Conservation (phyloP, 2,329 filamentous ascomycete species). For the Fusarium cyanostomum region DNA sequence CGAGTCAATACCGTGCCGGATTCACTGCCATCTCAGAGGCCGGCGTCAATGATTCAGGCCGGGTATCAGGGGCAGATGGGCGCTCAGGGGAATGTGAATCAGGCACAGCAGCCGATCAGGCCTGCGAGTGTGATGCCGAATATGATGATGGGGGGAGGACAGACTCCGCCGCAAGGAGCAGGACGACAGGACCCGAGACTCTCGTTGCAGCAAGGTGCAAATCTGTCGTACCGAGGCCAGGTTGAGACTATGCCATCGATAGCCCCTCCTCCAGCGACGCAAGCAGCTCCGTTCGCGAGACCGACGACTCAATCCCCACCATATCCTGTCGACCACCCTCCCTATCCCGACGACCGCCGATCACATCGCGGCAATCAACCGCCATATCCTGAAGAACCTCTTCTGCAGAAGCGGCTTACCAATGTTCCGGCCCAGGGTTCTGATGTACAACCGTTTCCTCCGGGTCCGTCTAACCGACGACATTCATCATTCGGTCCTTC, state of each 20-base stretch:
- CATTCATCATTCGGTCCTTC: conserved; percentile 41
- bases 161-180: neutral
- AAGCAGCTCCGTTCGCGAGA: conserved; percentile 26
- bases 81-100: neutral
- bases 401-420: neutral
- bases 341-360: conserved; percentile 20
- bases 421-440: neutral
- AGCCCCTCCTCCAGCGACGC: conserved; percentile 28
- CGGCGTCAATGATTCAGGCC: conserved; percentile 19
- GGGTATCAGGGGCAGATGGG: conserved; percentile 4
- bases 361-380: neutral
- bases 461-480: conserved; percentile 22
- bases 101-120: conserved; percentile 21
- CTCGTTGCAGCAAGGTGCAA: conserved; percentile 11
- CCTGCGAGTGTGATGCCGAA: conserved; percentile 37
- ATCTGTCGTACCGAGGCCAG: conserved; percentile 25
- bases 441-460: neutral
- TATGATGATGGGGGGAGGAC: conserved; percentile 30
- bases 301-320: conserved; percentile 24
- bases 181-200: neutral
- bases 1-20: conserved; percentile 40
- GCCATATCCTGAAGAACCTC: conserved; percentile 29
- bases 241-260: conserved; percentile 23
- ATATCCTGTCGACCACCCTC: conserved; percentile 31
- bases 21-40: conserved; percentile 29